Base-by-base conservation (phyloP, 257 asterid genomes). In the Scutellaria barbata region DNA sequence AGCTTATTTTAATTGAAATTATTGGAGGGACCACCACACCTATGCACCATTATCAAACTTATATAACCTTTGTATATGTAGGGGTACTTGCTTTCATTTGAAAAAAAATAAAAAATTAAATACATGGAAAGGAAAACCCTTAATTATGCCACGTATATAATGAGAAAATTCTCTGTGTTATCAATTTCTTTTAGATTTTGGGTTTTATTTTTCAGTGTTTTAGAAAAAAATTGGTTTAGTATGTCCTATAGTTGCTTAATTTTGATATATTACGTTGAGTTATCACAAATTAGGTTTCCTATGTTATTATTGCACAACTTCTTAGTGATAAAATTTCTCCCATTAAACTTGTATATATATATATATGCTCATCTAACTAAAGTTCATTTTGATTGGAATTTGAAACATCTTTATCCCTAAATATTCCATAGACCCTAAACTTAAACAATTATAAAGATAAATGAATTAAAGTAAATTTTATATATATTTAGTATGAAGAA, bases 11-110 rank as follows among this genome's bases (percentile, higher is more conserved):
- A 61, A 20, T 69, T 48, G 56, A 47, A 45, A 75, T 71, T 30
- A 45, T 55, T 68, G 8, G 22, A 80, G 85, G 84, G 85, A 76
- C 85, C 89, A 76, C 72, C 0, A 30, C 5, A 30, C 3, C 6
- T 48, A 17, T 43, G 46, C 20, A 57, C 41, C 39, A 33, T 63
- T n/a, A 58, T 45, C 16, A 55, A 43, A 72, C 68, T 53, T 51
- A n/a, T n/a, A n/a, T n/a, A 37, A 66, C 4, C 35, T 30, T 30
- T 30, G 5, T 30, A 30, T 30, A 30, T 30, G 5, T 30, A 30
- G 66, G 35, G 76, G 73, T 48, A 54, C 60, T 20, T 30, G 3
- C 3, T 74, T 66, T 46, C 66, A 62, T 61, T 65, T 73, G 25
- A 16, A 52, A 17, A 16, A 16, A 14, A 51, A 51, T 20, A 53